Conservation (phyloP, 441 rosid genomes). For the Aleurites moluccanus region DNA sequence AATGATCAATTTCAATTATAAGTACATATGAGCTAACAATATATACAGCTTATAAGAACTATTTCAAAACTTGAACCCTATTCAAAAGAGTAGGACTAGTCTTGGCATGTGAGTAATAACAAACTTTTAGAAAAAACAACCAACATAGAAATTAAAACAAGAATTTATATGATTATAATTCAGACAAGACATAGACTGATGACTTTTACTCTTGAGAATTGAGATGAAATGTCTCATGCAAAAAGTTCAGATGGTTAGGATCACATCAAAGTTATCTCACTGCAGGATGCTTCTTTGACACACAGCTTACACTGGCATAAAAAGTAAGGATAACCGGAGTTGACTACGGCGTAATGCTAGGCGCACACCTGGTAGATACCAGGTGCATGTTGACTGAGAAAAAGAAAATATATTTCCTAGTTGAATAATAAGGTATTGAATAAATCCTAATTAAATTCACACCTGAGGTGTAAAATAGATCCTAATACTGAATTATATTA, state of each 20-base stretch:
- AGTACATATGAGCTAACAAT: neutral
- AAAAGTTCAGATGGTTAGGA: neutral
- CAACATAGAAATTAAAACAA: neutral
- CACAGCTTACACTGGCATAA: neutral
- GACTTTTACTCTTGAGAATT: neutral
- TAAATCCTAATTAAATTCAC: too few species aligned
- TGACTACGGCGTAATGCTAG: too few species aligned
- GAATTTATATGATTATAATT: neutral
- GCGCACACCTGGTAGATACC: too few species aligned
- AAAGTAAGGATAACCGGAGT: too few species aligned
- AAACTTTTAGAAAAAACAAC: neutral
- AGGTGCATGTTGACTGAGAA: too few species aligned
- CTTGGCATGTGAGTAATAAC: neutral
- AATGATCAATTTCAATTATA: conserved; percentile 10
- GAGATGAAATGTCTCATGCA: neutral
- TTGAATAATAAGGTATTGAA: too few species aligned
- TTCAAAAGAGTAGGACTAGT: neutral
- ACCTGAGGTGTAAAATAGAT: too few species aligned
- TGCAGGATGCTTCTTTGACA: neutral
- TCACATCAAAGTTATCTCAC: neutral
- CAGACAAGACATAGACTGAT: neutral
- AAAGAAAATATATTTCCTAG: too few species aligned
- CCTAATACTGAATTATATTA: too few species aligned
- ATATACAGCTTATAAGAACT: neutral
- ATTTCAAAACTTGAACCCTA: neutral